These are phyloP conservation scores for Bisporella sp. DNA, from an alignment of 2,329 filamentous ascomycete genomes.

Conservation along the genomic window DNA sequence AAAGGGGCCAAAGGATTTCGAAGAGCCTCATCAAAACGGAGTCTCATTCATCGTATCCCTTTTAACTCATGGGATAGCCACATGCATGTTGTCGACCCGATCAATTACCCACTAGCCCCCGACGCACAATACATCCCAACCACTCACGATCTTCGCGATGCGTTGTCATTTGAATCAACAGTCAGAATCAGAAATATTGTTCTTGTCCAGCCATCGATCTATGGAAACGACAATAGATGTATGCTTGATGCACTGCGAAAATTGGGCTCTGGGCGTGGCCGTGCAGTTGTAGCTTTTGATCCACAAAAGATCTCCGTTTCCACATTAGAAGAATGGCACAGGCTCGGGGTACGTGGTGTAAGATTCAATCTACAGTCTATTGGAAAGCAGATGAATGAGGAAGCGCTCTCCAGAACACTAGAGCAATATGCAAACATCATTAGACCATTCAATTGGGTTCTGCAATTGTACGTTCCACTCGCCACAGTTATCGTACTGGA, in stretches of 20 bases:
- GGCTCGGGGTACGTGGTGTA: slow-evolving; percentile 49
- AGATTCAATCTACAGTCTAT: slow-evolving; percentile 53
- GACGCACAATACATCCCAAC: slow-evolving; percentile 44
- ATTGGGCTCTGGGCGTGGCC: slow-evolving; percentile 41
- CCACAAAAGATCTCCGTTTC: slow-evolving; percentile 30
- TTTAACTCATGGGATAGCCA: slow-evolving; percentile 32
- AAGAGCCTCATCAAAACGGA: neutral
- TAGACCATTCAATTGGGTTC: slow-evolving; percentile 44
- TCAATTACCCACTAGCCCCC: slow-evolving; percentile 39
- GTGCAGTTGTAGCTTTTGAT: slow-evolving; percentile 51
- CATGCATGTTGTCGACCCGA: slow-evolving; percentile 55
- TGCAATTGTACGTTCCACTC: slow-evolving; percentile 52
- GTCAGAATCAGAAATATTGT: slow-evolving; percentile 45
- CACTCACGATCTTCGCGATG: slow-evolving; percentile 42
- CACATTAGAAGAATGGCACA: slow-evolving; percentile 46
- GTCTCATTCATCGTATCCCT: slow-evolving; percentile 30
- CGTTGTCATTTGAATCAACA: slow-evolving; percentile 41
- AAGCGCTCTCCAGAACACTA: slow-evolving; percentile 44
- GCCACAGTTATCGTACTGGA: slow-evolving; percentile 41
- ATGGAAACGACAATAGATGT: slow-evolving; percentile 53
- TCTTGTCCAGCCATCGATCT: slow-evolving; percentile 52
- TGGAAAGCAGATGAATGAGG: slow-evolving; percentile 22
- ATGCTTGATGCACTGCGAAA: slow-evolving; percentile 44
- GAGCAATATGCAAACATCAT: slow-evolving; percentile 43
- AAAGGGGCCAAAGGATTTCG: neutral